These are phyloP conservation scores for Penicillium sclerotiorum DNA, from an alignment of 2,329 filamentous ascomycete species.

Conservation along the genomic window DNA sequence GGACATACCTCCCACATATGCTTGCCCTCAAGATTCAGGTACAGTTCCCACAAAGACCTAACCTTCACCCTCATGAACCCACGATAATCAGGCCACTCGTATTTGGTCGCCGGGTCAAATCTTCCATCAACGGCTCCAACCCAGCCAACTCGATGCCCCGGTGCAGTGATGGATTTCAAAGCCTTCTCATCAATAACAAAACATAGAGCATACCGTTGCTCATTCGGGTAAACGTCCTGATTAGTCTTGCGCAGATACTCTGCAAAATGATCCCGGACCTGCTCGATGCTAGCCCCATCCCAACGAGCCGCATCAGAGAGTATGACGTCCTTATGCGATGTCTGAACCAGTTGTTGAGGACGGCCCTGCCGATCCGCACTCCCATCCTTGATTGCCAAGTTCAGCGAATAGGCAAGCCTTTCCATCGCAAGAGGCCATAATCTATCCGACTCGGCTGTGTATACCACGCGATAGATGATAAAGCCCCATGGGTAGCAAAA, in stretches of 20 bases:
- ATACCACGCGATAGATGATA: neutral
- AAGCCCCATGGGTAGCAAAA: neutral
- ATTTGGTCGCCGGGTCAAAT: too few relatives aligned
- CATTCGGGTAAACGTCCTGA: neutral
- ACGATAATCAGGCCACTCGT: too few relatives aligned
- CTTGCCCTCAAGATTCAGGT: too few relatives aligned
- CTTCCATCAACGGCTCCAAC: too few relatives aligned
- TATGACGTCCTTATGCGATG: slow-evolving; percentile 7
- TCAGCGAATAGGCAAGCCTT: neutral
- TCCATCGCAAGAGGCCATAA: neutral
- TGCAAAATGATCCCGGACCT: slow-evolving; percentile 6
- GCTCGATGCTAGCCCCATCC: slow-evolving; percentile 6
- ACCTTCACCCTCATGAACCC: too few relatives aligned
- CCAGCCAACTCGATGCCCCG: too few relatives aligned
- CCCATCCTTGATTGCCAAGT: neutral
- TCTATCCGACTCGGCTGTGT: neutral
- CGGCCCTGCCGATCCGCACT: neutral
- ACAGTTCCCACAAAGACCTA: too few relatives aligned
- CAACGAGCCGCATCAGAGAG: slow-evolving; percentile 2
- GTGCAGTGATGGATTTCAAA: too few relatives aligned
- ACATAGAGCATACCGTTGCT: neutral
- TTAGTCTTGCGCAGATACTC: slow-evolving; percentile 2
- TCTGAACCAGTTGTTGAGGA: slow-evolving; percentile 2
- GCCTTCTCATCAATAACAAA: too few relatives aligned
- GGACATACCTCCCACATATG: too few relatives aligned